Percentiles rank a stretch among this genome's conserved stretches.
These are phyloP conservation scores for Cydonia oblonga DNA, from an alignment of 331 rosid genomes.

Conservation along the genomic window DNA sequence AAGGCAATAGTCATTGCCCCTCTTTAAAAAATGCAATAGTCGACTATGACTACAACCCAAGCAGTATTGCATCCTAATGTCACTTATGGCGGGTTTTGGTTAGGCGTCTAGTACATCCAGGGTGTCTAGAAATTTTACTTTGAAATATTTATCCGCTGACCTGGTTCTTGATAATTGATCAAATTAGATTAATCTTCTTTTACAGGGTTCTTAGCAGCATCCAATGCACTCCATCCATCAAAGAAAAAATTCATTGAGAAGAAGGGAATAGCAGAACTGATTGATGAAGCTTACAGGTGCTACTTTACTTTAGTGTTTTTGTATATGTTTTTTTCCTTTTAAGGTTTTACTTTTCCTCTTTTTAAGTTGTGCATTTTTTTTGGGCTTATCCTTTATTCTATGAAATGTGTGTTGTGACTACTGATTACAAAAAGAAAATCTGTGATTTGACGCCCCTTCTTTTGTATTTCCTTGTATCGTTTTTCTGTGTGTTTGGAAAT, in stretches of 20 bases:
- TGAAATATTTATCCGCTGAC: background rate
- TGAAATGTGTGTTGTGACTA: background rate
- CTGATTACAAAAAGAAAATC: background rate
- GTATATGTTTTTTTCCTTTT: background rate
- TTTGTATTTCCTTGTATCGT: background rate
- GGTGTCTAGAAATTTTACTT: background rate
- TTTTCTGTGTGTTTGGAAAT: background rate
- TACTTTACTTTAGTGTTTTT: background rate
- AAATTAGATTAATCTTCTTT: background rate
- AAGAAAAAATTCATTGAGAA: constrained; percentile 11
- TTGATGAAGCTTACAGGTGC: constrained; percentile 17
- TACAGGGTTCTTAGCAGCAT: constrained; percentile 9
- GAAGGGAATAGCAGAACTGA: constrained; percentile 7
- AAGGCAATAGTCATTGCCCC: background rate
- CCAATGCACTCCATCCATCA: background rate
- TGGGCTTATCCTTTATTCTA: background rate
- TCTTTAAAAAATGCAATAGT: background rate
- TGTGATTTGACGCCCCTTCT: background rate
- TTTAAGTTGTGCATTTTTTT: background rate
- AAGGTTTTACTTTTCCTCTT: background rate
- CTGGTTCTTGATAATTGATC: background rate
- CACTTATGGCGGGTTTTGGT: background rate
- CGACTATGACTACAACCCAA: background rate
- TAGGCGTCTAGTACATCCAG: background rate
- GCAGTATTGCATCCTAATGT: background rate